Evolutionary conservation across 352 stramenopile genomes (phyloP), one percentile per base, ranked within the genome.

Genomic region (Globisporangium sylvaticum): DNA sequence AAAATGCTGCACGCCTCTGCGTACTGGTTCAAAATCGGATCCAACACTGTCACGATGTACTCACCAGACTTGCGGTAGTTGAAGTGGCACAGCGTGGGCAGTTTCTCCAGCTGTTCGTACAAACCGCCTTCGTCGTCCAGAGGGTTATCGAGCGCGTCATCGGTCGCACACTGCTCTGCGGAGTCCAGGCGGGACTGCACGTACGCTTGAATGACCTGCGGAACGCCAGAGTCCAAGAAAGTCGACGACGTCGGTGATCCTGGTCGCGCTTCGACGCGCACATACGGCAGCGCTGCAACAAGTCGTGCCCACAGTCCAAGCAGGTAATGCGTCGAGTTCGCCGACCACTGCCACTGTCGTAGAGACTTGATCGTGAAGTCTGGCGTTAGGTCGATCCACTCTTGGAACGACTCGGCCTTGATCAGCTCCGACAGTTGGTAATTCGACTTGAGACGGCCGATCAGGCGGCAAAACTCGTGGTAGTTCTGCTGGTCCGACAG

Each of bases 401-500:
- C 96, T 72, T 97, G 76, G 71, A 99, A 99, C 44, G 89, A 91
- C 8, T 98, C 94, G 14, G 96, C 90, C 70, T 98, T 98, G 65
- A 99, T 97, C 39, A 99, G 83, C 76, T 99, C 96, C 32, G 88
- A 97, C 18, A 99, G 84, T 79, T 99, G 97, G 78, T 99, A 99
- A 77, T 99, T 99, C 5, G 93, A 96, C 81, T 99, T 99, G 48
- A 99, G 74, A 1, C 97, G 81, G 1, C 97, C 95, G n/a, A 99
- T 84, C 12, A 99, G 74, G 39, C 97, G 90, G 82, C 97, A 99
- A 74, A 99, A 99, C 73, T 99, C 91, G 83, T 99, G 97, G 75
- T 99, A 99, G 73, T 99, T 99, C 65, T 99, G 93, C 69, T 98
- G 92, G 69, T 99, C 94, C n/a, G 97, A 92, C 12, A 99, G 84